Conservation (phyloP, 768 basidiomycete species). For the Xanthoconium purpureum region DNA sequence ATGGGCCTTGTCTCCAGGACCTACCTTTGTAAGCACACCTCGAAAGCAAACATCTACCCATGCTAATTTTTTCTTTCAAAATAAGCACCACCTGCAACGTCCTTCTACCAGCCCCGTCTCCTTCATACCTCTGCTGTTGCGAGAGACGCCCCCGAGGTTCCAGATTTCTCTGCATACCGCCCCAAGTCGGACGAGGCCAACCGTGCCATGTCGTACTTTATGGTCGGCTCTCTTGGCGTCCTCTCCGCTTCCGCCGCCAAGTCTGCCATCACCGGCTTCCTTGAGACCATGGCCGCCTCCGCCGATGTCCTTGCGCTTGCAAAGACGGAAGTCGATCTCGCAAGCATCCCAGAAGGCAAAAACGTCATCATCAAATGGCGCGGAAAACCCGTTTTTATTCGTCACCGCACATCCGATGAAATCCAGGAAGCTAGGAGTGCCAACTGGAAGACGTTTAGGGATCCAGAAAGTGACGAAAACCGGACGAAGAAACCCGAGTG, state of each 20-base stretch:
- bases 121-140: slow-evolving; percentile 72
- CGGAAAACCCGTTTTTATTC: slow-evolving; percentile 99
- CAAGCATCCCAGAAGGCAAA: slow-evolving; percentile 92
- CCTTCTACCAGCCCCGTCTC: slow-evolving; percentile 61
- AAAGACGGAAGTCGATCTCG: slow-evolving; percentile 93
- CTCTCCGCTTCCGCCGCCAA: slow-evolving; percentile 94
- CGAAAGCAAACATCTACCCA: slow-evolving; percentile 7
- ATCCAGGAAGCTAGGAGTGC: slow-evolving; percentile 85
- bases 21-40: slow-evolving; percentile 50
- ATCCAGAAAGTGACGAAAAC: slow-evolving; percentile 87
- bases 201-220: slow-evolving; percentile 82
- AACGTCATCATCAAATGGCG: slow-evolving; percentile 99
- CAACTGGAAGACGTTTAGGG: slow-evolving; percentile 86
- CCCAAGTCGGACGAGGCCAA: slow-evolving; percentile 60
- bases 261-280: slow-evolving; percentile 89
- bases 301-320: slow-evolving; percentile 97
- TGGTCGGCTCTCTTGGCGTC: slow-evolving; percentile 89
- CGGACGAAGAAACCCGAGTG: slow-evolving; percentile 95
- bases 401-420: slow-evolving; percentile 89
- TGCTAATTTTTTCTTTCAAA: slow-evolving; percentile 14
- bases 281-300: slow-evolving; percentile 94
- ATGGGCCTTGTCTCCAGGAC: slow-evolving; percentile 64
- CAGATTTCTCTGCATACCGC: slow-evolving; percentile 85
- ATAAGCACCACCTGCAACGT: slow-evolving; percentile 49
- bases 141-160: slow-evolving; percentile 76